Percentiles rank a stretch among this genome's conserved stretches.
Conservation (phyloP, 768 basidiomycete genomes). For the Tylopilus subfusipes region DNA sequence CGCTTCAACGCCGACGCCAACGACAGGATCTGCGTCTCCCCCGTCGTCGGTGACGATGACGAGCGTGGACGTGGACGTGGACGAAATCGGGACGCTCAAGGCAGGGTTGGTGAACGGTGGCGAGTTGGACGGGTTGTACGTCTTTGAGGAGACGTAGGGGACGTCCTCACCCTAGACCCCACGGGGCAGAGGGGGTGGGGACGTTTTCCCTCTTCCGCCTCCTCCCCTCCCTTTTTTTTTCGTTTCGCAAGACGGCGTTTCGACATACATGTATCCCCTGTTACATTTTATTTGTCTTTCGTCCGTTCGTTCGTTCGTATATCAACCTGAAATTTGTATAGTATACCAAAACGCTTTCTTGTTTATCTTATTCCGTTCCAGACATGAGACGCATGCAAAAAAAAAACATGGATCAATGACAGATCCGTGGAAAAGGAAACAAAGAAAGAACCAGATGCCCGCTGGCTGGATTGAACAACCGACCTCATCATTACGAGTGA, state of each 20-base stretch:
- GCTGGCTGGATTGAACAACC: conserved; percentile 44
- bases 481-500: conserved; percentile 43
- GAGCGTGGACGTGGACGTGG: conserved; percentile 18
- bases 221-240: background rate
- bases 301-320: conserved; percentile 11
- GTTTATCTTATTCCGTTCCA: background rate
- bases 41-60: conserved; percentile 21
- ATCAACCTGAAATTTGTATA: conserved; percentile 19
- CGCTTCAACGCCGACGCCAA: conserved; percentile 8
- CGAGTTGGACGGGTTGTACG: conserved; percentile 31
- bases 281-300: background rate
- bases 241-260: conserved; percentile 1
- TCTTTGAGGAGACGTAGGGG: conserved; percentile 25
- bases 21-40: conserved; percentile 15
- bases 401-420: background rate
- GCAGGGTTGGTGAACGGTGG: conserved; percentile 30
- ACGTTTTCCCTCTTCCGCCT: background rate
- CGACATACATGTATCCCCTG: conserved; percentile 9
- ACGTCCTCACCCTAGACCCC: background rate
- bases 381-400: background rate
- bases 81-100: conserved; percentile 19
- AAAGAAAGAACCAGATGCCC: conserved; percentile 23
- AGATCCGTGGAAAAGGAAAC: background rate
- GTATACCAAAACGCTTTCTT: conserved; percentile 15
- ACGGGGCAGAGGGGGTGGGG: conserved; percentile 8